phyloP scores from a whole-genome alignment of 176 grass and related monocot species.

The Cenchrus americanus region DNA sequence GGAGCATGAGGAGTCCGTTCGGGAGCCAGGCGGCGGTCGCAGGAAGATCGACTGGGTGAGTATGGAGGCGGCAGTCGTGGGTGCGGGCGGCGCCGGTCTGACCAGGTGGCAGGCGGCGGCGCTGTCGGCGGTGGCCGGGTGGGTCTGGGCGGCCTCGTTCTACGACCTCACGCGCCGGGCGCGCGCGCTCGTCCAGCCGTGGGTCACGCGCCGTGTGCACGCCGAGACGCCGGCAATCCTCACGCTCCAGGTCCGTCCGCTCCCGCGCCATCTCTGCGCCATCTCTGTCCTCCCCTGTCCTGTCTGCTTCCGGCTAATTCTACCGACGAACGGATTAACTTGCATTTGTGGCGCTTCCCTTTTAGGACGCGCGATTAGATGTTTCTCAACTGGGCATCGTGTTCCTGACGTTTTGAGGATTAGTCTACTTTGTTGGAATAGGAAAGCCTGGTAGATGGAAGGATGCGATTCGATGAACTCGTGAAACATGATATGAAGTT shows the following conservation, averaged over 20 bases:
- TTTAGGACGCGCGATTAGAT: not conserved
- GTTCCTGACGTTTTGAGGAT: not conserved
- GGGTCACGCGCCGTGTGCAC: slow-evolving; percentile 69
- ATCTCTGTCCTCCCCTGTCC: not conserved
- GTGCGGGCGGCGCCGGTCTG: slow-evolving; percentile 56
- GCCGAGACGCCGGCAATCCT: slow-evolving; percentile 69
- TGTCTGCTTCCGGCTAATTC: not conserved
- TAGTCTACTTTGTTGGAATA: not conserved
- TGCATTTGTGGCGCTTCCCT: not conserved
- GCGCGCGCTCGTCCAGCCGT: slow-evolving; percentile 67
- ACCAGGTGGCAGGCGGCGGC: slow-evolving; percentile 78
- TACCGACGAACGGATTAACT: not conserved
- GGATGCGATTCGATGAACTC: not conserved
- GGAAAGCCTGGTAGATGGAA: not conserved
- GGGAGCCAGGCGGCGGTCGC: not conserved
- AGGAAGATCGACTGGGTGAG: not conserved
- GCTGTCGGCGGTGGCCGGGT: slow-evolving; percentile 65
- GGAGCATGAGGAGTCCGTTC: not conserved
- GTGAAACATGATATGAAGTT: not conserved
- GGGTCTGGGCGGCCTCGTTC: slow-evolving; percentile 75
- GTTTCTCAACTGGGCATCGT: not conserved
- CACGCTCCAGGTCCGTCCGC: slow-evolving; percentile 66
- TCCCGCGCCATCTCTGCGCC: not conserved
- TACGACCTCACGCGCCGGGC: slow-evolving; percentile 79
- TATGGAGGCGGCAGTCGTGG: slow-evolving; percentile 31